Percentiles rank a stretch among this genome's conserved stretches.
Evolutionary conservation across 345 rosid genomes (phyloP).

Genomic region (Geranium rotundifolium): DNA sequence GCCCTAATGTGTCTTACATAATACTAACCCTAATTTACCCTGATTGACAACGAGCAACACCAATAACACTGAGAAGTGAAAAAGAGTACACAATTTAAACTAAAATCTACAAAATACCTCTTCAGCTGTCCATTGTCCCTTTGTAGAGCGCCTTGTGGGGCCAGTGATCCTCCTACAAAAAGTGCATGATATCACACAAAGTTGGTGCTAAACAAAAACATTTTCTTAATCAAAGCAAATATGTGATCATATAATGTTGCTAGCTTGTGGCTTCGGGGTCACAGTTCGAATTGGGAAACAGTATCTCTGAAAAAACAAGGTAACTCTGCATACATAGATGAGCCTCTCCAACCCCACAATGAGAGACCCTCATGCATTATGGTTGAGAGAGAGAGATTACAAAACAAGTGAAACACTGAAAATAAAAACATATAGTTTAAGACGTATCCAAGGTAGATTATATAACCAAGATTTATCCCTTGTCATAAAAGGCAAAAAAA

Average conservation of each 20-base stretch:
- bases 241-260: too few species aligned
- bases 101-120: conserved; percentile 37
- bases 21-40: too few species aligned
- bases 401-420: too few species aligned
- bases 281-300: background rate
- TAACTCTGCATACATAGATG: background rate
- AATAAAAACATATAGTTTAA: too few species aligned
- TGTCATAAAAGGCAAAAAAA: too few species aligned
- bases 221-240: too few species aligned
- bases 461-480: background rate
- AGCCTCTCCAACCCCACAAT: too few species aligned
- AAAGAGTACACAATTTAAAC: background rate
- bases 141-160: conserved; percentile 93
- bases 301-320: background rate
- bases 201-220: background rate
- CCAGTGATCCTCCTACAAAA: conserved; percentile 82
- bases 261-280: too few species aligned
- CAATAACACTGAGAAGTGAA: background rate
- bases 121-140: conserved; percentile 98
- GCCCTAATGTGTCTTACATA: too few species aligned
- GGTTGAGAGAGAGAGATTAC: too few species aligned
- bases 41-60: background rate
- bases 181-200: background rate
- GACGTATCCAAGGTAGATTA: background rate
- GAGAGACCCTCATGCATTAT: too few species aligned